Conservation (phyloP, 2,329 filamentous ascomycete species). For the Xylariaceae sp. region DNA sequence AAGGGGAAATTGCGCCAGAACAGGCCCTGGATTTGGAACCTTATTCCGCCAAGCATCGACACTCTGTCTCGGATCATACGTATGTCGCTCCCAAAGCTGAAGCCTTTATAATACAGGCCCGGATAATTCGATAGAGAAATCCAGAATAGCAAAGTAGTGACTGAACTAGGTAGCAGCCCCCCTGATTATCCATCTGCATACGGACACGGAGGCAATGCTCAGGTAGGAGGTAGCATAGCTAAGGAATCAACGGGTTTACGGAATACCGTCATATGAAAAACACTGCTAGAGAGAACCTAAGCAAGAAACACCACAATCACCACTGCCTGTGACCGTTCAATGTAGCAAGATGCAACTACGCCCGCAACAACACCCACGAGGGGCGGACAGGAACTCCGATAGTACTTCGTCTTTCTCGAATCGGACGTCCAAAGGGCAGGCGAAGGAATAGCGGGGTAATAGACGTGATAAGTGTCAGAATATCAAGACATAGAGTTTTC, state of each 20-base stretch:
- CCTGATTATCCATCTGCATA: background rate
- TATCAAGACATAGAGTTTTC: background rate
- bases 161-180: background rate
- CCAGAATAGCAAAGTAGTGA: background rate
- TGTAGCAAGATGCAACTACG: background rate
- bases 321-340: background rate
- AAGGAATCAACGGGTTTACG: background rate
- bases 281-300: background rate
- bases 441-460: conserved; percentile 12
- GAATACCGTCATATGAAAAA: background rate
- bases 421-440: background rate
- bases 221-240: background rate
- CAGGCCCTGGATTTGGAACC: background rate
- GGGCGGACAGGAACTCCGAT: background rate
- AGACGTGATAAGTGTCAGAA: conserved; percentile 1
- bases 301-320: background rate
- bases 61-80: background rate
- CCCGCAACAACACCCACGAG: conserved; percentile 7
- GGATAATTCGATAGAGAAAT: background rate
- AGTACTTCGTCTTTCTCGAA: background rate
- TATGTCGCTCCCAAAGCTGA: background rate
- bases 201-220: background rate
- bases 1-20: background rate
- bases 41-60: background rate
- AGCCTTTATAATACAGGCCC: background rate